Evolutionary conservation across 1,284 basidiomycete genomes (phyloP), one percentile per base, ranked within the genome.

Genomic region (Albatrellus sp.): DNA sequence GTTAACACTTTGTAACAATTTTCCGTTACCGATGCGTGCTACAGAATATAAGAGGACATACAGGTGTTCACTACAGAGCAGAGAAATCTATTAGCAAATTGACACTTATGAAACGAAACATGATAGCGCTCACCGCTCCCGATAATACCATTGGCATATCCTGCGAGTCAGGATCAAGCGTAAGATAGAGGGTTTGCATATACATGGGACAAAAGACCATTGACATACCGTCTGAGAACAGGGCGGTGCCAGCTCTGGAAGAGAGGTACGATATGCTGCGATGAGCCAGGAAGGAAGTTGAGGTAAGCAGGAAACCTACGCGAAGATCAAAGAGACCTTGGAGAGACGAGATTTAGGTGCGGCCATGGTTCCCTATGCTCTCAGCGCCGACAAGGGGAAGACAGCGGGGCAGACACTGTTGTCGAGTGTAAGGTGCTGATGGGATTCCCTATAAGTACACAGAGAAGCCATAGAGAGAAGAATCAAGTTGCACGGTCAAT

Each of bases 121-220:
- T 36, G 34, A 29, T 19, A 29, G 16, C 29, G 70, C 78, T 40
- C 57, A 82, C 83, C 82, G 57, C 60, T 68, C 49, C 85, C 83
- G 53, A 90, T 87, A 50, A 87, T 69, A 55, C 74, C 75, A 57
- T 90, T 90, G 30, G 82, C 79, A 59, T 90, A 90, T n/a, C 86
- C 82, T 85, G 37, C 14, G n/a, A 36, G 24, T 7, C 5, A 52
- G 42, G 13, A 14, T 38, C 9, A 46, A 19, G 16, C 17, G 16
- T 39, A 6, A 20, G 36, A 7, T 8, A 28, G 20, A 37, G 34
- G 7, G 24, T 3, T 24, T 7, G 24, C 24, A 24, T 30, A 24
- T 34, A 4, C 32, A 17, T 17, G 19, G n/a, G 35, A 37, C 35
- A 9, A 32, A 41, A 28, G 45, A 30, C 24, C 5, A 32, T 24